A percentile compares a stretch with the other conserved stretches of the same genome.
These are phyloP conservation scores for Lipomyces yamanashiensis DNA, from an alignment of 805 yeast species.

Conservation along the genomic window DNA sequence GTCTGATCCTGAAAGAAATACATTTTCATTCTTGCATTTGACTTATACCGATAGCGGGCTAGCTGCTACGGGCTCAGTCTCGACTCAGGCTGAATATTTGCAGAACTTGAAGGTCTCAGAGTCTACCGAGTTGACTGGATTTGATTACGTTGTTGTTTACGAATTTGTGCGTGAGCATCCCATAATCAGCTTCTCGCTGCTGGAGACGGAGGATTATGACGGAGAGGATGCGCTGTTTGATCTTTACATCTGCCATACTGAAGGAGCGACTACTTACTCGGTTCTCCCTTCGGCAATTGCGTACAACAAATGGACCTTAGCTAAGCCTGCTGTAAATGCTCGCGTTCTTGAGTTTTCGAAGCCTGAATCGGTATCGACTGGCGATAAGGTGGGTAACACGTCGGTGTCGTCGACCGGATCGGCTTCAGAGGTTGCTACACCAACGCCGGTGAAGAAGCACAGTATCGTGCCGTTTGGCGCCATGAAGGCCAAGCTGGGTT, in stretches of 20 bases:
- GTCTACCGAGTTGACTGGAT: slow-evolving; percentile 6
- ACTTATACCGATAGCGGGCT: slow-evolving; percentile 11
- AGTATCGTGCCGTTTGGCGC: slow-evolving; percentile 26
- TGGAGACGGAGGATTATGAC: slow-evolving; percentile 17
- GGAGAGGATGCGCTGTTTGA: slow-evolving; percentile 25
- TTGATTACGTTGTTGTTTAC: slow-evolving; percentile 24
- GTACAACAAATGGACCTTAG: slow-evolving; percentile 19
- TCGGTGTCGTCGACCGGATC: slow-evolving; percentile 3
- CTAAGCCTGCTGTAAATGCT: slow-evolving; percentile 8
- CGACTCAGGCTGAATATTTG: slow-evolving; percentile 25
- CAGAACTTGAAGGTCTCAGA: background rate
- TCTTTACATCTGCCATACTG: slow-evolving; percentile 25
- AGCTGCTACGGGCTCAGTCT: background rate
- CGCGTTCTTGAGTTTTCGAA: background rate
- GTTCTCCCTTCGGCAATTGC: slow-evolving; percentile 21
- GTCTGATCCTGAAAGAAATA: slow-evolving; percentile 28
- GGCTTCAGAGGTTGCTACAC: background rate
- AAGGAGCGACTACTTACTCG: slow-evolving; percentile 32
- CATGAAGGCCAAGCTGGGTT: slow-evolving; percentile 18
- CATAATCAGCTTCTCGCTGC: slow-evolving; percentile 24
- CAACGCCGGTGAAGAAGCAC: slow-evolving; percentile 22
- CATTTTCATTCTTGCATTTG: slow-evolving; percentile 27
- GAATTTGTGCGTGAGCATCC: slow-evolving; percentile 8
- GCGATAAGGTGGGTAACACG: slow-evolving; percentile 5
- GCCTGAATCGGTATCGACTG: background rate